phyloP scores from a whole-genome alignment of 2,329 filamentous ascomycete species.

The Fusarium temperatum region DNA sequence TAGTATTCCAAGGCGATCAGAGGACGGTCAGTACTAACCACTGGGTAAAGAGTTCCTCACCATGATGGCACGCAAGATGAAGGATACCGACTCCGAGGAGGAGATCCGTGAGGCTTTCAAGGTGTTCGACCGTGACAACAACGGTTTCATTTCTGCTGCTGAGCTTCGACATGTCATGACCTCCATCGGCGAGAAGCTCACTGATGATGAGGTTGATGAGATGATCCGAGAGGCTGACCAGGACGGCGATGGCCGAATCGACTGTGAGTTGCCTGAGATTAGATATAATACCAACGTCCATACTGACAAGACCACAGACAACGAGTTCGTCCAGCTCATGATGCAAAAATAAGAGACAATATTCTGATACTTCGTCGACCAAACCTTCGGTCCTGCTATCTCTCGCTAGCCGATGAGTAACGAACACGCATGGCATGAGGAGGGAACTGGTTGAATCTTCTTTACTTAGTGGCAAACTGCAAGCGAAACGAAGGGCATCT shows the following conservation, averaged over 20 bases:
- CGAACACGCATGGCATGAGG: slow-evolving; percentile 26
- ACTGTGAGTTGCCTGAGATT: slow-evolving; percentile 67
- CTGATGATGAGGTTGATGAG: slow-evolving; percentile 89
- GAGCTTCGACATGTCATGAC: slow-evolving; percentile 93
- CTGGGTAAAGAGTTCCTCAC: slow-evolving; percentile 79
- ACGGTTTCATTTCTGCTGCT: slow-evolving; percentile 89
- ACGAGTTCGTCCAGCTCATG: slow-evolving; percentile 94
- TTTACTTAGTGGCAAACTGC: slow-evolving; percentile 44
- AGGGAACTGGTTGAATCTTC: slow-evolving; percentile 37
- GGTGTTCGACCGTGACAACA: slow-evolving; percentile 90
- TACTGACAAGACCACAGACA: slow-evolving; percentile 64
- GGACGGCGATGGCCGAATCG: slow-evolving; percentile 87
- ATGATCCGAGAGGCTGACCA: slow-evolving; percentile 94
- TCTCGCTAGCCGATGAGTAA: slow-evolving; percentile 25
- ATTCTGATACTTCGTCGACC: slow-evolving; percentile 41
- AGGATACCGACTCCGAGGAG: slow-evolving; percentile 91
- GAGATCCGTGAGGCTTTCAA: slow-evolving; percentile 92
- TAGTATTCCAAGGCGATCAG: background rate
- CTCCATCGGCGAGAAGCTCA: slow-evolving; percentile 90
- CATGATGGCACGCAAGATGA: slow-evolving; percentile 96
- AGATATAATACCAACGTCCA: background rate
- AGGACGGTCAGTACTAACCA: slow-evolving; percentile 26
- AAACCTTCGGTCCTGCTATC: slow-evolving; percentile 28
- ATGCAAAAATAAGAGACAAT: slow-evolving; percentile 81
- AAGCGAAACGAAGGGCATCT: slow-evolving; percentile 44